Base-by-base conservation (phyloP, 2,329 filamentous ascomycete genomes). In the Aphanoascus verrucosus region DNA sequence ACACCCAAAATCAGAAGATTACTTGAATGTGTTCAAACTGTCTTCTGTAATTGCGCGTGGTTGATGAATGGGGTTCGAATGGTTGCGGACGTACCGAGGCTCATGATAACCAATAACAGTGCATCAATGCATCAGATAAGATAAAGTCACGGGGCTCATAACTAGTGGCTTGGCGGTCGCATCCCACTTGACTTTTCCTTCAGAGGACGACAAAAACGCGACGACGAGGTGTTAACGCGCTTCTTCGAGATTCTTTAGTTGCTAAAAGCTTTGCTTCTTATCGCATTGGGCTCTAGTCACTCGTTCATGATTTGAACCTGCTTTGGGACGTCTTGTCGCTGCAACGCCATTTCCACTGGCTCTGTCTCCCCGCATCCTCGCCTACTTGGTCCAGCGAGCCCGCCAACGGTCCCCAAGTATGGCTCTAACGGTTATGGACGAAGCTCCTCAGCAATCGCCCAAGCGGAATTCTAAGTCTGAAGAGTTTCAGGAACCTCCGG, bases 281-380 rank as follows among this genome's bases (percentile, higher is more conserved):
- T 40, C 37, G 15, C 37, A 17, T 17, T 14, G 12, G 15, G 4
- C 5, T 48, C 6, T 20, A 34, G 5, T 31, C 44, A 17, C 28
- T 47, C 28, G 32, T 34, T 17, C 28, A 14, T n/a, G 5, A 28
- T 20, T 32, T 43, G 12, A 12, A 2, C n/a, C 17, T 32, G 35
- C 14, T 50, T 19, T 9, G n/a, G 15, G 2, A 7, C 31, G 38
- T 50, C 14, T 31, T 42, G 19, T 20, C 28, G 35, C 31, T 44
- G 20, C 8, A 45, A 14, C 28, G 9, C 9, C 3, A 11, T 34
- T 2, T 38, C 46, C 37, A 45, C 61, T 71, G 66, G 68, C 67
- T 61, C 66, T 65, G 45, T 71, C 69, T 55, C 60, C 66, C 50
- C 68, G 70, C 49, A 60, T 72, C 32, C 61, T 67, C 52, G 69